These are phyloP conservation scores for Cercospora citrullina DNA, from an alignment of 2,329 filamentous ascomycete genomes.

Conservation along the genomic window DNA sequence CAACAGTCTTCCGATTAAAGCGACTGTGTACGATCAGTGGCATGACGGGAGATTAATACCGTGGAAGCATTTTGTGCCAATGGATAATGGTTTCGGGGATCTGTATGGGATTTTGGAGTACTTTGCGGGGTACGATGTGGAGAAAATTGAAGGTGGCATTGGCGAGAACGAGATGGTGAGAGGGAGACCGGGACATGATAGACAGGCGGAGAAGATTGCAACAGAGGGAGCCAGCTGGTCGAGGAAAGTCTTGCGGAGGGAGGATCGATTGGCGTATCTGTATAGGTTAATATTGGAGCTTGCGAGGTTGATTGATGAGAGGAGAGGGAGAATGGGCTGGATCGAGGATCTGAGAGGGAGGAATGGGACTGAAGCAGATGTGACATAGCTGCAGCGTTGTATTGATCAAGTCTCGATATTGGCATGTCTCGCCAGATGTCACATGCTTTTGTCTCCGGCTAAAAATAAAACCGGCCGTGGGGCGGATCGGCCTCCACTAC, in stretches of 20 bases:
- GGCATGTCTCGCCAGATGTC: not conserved
- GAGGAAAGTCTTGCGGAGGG: not conserved
- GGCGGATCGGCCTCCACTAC: not conserved
- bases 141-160: not conserved
- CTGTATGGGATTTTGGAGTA: conserved; percentile 74
- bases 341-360: not conserved
- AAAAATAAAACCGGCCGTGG: not conserved
- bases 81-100: conserved; percentile 73
- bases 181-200: not conserved
- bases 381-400: not conserved
- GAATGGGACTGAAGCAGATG: not conserved
- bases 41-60: conserved; percentile 67
- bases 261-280: not conserved
- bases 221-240: not conserved
- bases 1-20: conserved; percentile 71
- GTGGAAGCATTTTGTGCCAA: conserved; percentile 80
- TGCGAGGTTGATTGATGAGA: not conserved
- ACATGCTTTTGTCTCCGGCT: not conserved
- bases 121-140: conserved; percentile 13
- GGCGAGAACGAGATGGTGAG: not conserved
- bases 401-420: not conserved
- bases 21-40: conserved; percentile 79
- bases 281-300: not conserved
- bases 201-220: not conserved
- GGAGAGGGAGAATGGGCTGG: not conserved